Conservation (phyloP, 208 protist genomes). For the Acanthamoeba castellanii region DNA sequence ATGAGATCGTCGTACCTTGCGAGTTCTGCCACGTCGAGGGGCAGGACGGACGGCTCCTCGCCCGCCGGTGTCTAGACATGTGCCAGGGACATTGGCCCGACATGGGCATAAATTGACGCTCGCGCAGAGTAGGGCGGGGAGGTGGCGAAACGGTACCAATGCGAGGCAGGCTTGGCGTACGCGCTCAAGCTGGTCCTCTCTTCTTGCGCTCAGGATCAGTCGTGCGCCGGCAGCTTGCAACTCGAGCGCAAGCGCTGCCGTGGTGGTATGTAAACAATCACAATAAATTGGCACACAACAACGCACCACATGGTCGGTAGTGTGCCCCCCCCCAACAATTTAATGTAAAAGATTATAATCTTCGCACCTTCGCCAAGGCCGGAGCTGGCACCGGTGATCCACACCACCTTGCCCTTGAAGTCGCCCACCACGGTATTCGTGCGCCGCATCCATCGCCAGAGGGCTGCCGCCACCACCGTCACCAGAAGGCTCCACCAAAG, state of each 20-base stretch:
- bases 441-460: not conserved
- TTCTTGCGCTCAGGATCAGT: conserved; percentile 8
- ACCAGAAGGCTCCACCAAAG: not conserved
- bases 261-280: not conserved
- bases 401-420: conserved; percentile 8
- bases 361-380: not conserved
- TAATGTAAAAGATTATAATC: too few species aligned
- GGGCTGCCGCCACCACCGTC: not conserved
- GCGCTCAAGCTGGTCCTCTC: conserved; percentile 16
- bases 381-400: conserved; percentile 24
- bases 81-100: too few species aligned
- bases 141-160: not conserved
- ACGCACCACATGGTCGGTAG: too few species aligned
- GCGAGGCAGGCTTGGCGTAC: not conserved
- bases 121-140: not conserved
- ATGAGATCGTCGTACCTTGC: not conserved
- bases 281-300: too few species aligned
- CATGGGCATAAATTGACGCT: not conserved
- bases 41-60: not conserved
- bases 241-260: not conserved
- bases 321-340: too few species aligned
- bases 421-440: not conserved
- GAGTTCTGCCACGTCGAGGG: not conserved
- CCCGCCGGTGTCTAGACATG: not conserved
- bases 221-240: not conserved